Evolutionary conservation across 345 rosid species (phyloP).

Genomic region (Lepidium aucheri): DNA sequence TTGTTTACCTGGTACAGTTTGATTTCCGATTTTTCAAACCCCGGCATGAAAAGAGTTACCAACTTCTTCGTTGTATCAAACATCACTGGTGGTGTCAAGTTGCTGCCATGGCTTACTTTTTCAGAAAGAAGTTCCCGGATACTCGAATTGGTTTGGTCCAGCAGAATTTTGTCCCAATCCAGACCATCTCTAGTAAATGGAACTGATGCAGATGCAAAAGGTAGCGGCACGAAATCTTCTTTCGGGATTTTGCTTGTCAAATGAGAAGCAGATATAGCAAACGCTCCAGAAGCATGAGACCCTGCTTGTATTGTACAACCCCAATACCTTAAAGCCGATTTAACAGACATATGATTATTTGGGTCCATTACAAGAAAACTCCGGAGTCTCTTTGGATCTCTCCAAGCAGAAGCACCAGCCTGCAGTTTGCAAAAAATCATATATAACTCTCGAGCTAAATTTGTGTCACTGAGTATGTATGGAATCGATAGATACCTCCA

Average conservation of each 20-base stretch:
- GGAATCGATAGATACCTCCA: slow-evolving; percentile 44
- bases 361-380: slow-evolving; percentile 76
- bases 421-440: slow-evolving; percentile 23
- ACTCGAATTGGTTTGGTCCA: slow-evolving; percentile 29
- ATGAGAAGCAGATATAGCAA: slow-evolving; percentile 32
- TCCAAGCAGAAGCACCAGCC: slow-evolving; percentile 52
- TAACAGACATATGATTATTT: slow-evolving; percentile 42
- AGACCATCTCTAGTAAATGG: slow-evolving; percentile 36
- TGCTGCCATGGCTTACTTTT: slow-evolving; percentile 18
- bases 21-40: slow-evolving; percentile 88
- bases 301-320: slow-evolving; percentile 85
- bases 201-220: slow-evolving; percentile 46
- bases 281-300: slow-evolving; percentile 60
- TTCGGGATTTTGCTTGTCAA: slow-evolving; percentile 25
- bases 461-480: not conserved
- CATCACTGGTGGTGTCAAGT: slow-evolving; percentile 36
- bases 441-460: not conserved
- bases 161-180: slow-evolving; percentile 53
- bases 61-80: slow-evolving; percentile 51
- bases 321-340: slow-evolving; percentile 70
- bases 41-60: slow-evolving; percentile 80
- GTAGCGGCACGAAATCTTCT: slow-evolving; percentile 50
- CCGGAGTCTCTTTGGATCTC: slow-evolving; percentile 37
- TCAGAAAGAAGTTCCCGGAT: slow-evolving; percentile 46
- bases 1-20: slow-evolving; percentile 70